Conservation (phyloP, 768 basidiomycete species). For the Megacollybia marginata region DNA sequence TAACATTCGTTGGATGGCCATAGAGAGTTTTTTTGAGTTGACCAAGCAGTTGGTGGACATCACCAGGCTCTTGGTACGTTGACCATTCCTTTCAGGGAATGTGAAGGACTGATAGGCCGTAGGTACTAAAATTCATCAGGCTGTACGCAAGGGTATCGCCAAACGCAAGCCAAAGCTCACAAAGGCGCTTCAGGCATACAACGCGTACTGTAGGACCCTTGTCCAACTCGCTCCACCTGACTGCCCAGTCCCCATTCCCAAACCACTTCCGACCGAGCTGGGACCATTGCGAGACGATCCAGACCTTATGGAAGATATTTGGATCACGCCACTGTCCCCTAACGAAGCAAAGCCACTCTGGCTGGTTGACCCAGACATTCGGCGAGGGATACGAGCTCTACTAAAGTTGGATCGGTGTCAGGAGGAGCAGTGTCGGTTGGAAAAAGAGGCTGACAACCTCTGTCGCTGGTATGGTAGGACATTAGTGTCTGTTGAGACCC, state of each 20-base stretch:
- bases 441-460: slow-evolving; percentile 5
- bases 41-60: neutral
- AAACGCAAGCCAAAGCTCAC: neutral
- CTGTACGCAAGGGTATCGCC: neutral
- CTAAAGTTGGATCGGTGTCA: slow-evolving; percentile 5
- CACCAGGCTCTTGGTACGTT: neutral
- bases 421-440: slow-evolving; percentile 3
- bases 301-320: neutral
- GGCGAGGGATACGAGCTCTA: slow-evolving; percentile 4
- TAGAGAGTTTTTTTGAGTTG: slow-evolving; percentile 1
- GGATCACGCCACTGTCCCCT: neutral
- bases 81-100: neutral
- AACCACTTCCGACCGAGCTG: neutral
- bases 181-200: neutral
- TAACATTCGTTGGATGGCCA: slow-evolving; percentile 3
- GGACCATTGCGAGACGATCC: neutral
- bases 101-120: neutral
- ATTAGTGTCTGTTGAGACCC: neutral
- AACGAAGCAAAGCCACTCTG: neutral
- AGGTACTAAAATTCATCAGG: neutral
- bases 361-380: slow-evolving; percentile 3
- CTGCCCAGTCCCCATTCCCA: neutral
- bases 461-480: neutral
- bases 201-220: no score
- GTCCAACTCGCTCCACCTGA: neutral